Conservation (phyloP, 2,329 filamentous ascomycete genomes). For the Achaetomium macrosporum region DNA sequence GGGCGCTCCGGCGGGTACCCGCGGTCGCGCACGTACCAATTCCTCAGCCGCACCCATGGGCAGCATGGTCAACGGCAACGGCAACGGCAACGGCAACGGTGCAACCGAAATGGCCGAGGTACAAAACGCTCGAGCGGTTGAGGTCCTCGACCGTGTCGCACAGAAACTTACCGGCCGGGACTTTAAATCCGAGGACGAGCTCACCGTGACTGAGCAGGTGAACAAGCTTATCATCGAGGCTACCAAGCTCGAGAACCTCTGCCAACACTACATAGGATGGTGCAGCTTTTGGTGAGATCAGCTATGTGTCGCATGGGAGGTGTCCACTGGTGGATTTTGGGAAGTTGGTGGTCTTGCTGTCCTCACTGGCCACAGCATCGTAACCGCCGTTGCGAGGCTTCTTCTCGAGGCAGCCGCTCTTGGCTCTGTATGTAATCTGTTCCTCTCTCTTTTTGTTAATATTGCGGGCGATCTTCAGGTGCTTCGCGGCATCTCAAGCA, state of each 20-base stretch:
- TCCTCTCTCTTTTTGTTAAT: too few species aligned
- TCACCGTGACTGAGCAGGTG: slow-evolving; percentile 81
- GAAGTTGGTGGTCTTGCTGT: too few species aligned
- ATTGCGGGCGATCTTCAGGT: too few species aligned
- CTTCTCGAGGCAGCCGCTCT: too few species aligned
- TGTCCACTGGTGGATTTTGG: too few species aligned
- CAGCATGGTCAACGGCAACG: slow-evolving; percentile 35
- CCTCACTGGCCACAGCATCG: too few species aligned
- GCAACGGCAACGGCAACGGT: slow-evolving; percentile 32
- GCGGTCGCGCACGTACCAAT: slow-evolving; percentile 54
- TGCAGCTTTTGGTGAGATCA: slow-evolving; percentile 82
- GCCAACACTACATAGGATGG: slow-evolving; percentile 98
- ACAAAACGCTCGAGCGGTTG: slow-evolving; percentile 87
- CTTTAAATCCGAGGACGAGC: slow-evolving; percentile 79
- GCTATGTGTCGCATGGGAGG: background rate
- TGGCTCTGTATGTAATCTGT: too few species aligned
- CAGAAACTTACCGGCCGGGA: slow-evolving; percentile 94
- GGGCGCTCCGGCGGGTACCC: slow-evolving; percentile 42
- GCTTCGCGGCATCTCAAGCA: too few species aligned
- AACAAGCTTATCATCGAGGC: slow-evolving; percentile 93
- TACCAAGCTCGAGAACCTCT: slow-evolving; percentile 94
- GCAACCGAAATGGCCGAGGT: slow-evolving; percentile 58
- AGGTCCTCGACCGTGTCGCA: slow-evolving; percentile 85
- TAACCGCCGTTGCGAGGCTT: too few species aligned
- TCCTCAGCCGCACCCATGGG: slow-evolving; percentile 40